Percentiles rank a stretch among this genome's conserved stretches.
Conservation (phyloP, 495 filamentous ascomycete genomes). For the Tuber indicum region DNA sequence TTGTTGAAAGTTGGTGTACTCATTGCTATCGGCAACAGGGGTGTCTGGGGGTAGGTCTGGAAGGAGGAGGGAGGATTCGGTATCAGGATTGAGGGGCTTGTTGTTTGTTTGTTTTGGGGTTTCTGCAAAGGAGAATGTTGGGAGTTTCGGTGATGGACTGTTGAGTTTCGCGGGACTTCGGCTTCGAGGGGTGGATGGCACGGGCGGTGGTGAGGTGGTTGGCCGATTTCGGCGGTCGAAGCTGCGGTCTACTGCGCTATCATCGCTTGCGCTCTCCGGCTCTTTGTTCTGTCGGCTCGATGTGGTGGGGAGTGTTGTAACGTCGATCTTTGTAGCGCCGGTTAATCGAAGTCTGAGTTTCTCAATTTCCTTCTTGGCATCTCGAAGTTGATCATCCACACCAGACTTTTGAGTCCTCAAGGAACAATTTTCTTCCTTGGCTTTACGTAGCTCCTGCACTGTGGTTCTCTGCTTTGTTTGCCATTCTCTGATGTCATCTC, state of each 20-base stretch:
- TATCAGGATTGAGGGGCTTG: not conserved
- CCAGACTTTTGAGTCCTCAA: slow-evolving; percentile 52
- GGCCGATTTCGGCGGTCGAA: slow-evolving; percentile 33
- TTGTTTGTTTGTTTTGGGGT: slow-evolving; percentile 15
- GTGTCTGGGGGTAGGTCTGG: slow-evolving; percentile 21
- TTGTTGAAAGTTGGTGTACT: slow-evolving; percentile 17
- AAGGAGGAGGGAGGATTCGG: slow-evolving; percentile 16
- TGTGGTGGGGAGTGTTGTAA: slow-evolving; percentile 5
- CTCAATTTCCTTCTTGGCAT: slow-evolving; percentile 47
- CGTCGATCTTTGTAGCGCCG: slow-evolving; percentile 2
- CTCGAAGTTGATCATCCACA: slow-evolving; percentile 49
- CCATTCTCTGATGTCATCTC: slow-evolving; percentile 31
- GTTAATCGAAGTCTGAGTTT: slow-evolving; percentile 41
- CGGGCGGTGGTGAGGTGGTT: slow-evolving; percentile 7
- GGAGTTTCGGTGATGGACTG: not conserved
- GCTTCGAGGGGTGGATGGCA: slow-evolving; percentile 1
- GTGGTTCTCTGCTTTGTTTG: slow-evolving; percentile 37
- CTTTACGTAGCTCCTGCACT: slow-evolving; percentile 47
- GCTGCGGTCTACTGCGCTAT: slow-evolving; percentile 39
- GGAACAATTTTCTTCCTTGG: slow-evolving; percentile 52
- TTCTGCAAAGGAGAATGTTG: slow-evolving; percentile 15
- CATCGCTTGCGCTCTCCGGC: slow-evolving; percentile 34
- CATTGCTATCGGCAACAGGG: slow-evolving; percentile 15
- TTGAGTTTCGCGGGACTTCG: slow-evolving; percentile 10
- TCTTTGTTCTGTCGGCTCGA: slow-evolving; percentile 21